Evolutionary conservation across 2,329 filamentous ascomycete species (phyloP).

Genomic region (Neobulgaria alba): DNA sequence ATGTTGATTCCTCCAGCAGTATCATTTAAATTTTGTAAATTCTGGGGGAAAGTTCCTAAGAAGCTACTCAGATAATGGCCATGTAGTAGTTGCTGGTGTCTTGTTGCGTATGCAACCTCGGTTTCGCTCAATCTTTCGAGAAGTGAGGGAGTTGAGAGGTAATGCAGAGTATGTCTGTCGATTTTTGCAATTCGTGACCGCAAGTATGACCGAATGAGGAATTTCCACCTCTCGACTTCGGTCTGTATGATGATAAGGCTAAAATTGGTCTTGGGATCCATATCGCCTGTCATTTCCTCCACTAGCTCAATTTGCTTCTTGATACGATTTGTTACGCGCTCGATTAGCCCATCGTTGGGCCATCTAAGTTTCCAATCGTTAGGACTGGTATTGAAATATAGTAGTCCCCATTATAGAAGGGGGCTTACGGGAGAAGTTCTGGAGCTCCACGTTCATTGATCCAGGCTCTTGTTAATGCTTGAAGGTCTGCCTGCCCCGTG

Average conservation of each 20-base stretch:
- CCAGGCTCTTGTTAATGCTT: slow-evolving; percentile 86
- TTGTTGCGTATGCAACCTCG: slow-evolving; percentile 73
- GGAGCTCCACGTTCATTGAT: slow-evolving; percentile 84
- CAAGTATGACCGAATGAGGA: slow-evolving; percentile 74
- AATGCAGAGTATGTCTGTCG: slow-evolving; percentile 67
- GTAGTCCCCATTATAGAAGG: too few relatives aligned
- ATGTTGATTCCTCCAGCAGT: slow-evolving; percentile 83
- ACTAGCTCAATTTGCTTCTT: slow-evolving; percentile 62
- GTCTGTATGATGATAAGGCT: slow-evolving; percentile 92
- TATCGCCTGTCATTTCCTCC: slow-evolving; percentile 70
- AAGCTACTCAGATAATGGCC: slow-evolving; percentile 83
- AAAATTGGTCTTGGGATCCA: slow-evolving; percentile 89
- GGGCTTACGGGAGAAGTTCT: slow-evolving; percentile 71
- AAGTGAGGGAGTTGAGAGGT: slow-evolving; percentile 49
- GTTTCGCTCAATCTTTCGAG: slow-evolving; percentile 60
- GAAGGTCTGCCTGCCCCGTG: slow-evolving; percentile 66
- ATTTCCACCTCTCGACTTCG: slow-evolving; percentile 90
- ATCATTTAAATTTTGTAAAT: slow-evolving; percentile 81
- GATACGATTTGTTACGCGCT: slow-evolving; percentile 68
- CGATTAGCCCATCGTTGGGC: slow-evolving; percentile 66
- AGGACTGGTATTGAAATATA: too few relatives aligned
- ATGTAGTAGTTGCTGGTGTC: slow-evolving; percentile 77
- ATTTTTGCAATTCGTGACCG: slow-evolving; percentile 85
- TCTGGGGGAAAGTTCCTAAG: slow-evolving; percentile 68
- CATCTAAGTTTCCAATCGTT: too few relatives aligned